phyloP scores from a whole-genome alignment of 2,329 filamentous ascomycete genomes.

The Sclerotinia spermophila region DNA sequence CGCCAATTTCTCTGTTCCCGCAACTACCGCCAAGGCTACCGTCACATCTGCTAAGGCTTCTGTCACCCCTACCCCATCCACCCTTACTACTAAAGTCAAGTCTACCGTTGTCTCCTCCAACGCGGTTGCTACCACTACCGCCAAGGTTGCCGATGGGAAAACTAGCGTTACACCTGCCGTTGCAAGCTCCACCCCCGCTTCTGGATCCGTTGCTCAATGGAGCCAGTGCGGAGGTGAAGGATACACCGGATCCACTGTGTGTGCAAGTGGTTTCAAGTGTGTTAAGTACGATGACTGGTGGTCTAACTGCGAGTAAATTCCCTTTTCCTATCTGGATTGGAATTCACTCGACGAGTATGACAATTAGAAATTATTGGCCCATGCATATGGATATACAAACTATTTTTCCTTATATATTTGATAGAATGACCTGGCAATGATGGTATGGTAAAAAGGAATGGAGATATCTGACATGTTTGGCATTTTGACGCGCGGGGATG shows the following conservation, averaged over 20 bases:
- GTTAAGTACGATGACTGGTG: conserved; percentile 23
- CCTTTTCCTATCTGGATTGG: not conserved
- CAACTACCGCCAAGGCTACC: not conserved
- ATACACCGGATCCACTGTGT: conserved; percentile 25
- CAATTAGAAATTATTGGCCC: not conserved
- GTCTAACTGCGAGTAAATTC: conserved; percentile 15
- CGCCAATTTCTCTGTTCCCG: conserved; percentile 7
- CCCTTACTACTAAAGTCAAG: conserved; percentile 6
- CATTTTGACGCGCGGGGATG: not conserved
- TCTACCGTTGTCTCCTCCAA: not conserved
- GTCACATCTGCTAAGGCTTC: not conserved
- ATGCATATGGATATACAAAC: not conserved
- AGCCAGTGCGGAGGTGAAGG: conserved; percentile 29
- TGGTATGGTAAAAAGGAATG: not conserved
- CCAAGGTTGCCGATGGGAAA: not conserved
- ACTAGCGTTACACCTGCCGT: not conserved
- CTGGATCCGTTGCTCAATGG: conserved; percentile 18
- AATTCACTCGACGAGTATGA: not conserved
- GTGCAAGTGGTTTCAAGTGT: conserved; percentile 22
- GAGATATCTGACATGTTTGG: not conserved
- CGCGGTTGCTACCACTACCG: not conserved
- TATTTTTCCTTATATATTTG: not conserved
- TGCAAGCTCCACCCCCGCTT: not conserved
- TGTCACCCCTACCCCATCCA: not conserved
- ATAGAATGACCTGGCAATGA: not conserved